A percentile compares a stretch with the other conserved stretches of the same genome.
Evolutionary conservation across 345 rosid species (phyloP).

Genomic region (Xanthoceras sorbifolium): DNA sequence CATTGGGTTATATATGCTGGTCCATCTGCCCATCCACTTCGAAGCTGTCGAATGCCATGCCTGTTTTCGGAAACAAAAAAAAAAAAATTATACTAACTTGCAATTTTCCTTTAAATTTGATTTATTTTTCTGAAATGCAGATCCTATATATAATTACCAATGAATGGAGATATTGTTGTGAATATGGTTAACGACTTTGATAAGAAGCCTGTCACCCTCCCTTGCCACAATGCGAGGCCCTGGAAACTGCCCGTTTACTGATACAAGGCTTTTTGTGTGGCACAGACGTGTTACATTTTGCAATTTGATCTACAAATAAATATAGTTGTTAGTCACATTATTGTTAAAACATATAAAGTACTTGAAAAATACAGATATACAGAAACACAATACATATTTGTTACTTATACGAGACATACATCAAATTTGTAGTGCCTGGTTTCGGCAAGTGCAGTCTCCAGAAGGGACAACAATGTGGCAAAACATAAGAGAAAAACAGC

Average conservation of each 20-base stretch:
- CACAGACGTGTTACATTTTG: slow-evolving; percentile 32
- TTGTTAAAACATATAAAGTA: no score
- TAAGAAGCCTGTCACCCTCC: slow-evolving; percentile 55
- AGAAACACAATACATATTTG: no score
- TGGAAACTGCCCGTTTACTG: slow-evolving; percentile 56
- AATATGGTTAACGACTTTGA: slow-evolving; percentile 54
- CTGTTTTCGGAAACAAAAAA: no score
- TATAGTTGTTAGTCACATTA: no score
- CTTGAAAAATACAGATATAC: no score
- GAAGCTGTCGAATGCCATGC: slow-evolving; percentile 72
- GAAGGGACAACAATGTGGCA: slow-evolving; percentile 24
- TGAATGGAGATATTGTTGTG: slow-evolving; percentile 53
- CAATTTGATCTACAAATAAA: no score
- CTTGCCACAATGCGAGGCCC: slow-evolving; percentile 59
- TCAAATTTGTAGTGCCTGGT: slow-evolving; percentile 77
- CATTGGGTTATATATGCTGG: slow-evolving; percentile 60
- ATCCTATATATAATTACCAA: slow-evolving; percentile 32
- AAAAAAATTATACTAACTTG: not conserved
- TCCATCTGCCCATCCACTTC: slow-evolving; percentile 69
- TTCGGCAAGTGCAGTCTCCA: slow-evolving; percentile 41
- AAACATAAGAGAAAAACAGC: slow-evolving; percentile 21
- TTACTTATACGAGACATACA: slow-evolving; percentile 34
- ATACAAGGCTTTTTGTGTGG: slow-evolving; percentile 55
- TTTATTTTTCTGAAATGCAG: no score
- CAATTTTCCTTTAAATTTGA: not conserved